A percentile compares a stretch with the other conserved stretches of the same genome.
Evolutionary conservation across 495 filamentous ascomycete genomes (phyloP).

Genomic region (Usnea hakonensis): DNA sequence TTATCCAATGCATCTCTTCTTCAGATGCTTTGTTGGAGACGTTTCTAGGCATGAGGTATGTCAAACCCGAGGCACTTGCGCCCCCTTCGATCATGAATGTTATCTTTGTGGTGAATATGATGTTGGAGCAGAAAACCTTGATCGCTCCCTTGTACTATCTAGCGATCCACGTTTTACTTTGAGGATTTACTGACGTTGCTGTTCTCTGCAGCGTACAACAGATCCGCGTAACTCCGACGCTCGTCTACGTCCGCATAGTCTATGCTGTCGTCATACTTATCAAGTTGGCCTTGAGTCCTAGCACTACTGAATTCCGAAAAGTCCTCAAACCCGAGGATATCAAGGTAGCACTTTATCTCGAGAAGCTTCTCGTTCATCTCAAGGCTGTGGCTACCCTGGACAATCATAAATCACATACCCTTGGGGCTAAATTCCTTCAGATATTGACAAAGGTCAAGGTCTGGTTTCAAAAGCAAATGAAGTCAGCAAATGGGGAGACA

Average conservation of each 20-base stretch:
- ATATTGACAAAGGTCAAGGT: conserved; percentile 65
- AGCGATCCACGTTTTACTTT: background rate
- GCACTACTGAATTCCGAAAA: conserved; percentile 28
- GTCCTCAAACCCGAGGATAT: conserved; percentile 27
- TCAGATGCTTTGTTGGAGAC: conserved; percentile 31
- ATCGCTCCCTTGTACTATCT: background rate
- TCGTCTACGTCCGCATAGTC: conserved; percentile 29
- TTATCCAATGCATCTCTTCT: conserved; percentile 29
- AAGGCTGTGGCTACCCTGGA: conserved; percentile 13
- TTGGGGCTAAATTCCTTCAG: conserved; percentile 64
- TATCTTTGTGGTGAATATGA: background rate
- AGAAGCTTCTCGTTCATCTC: conserved; percentile 22
- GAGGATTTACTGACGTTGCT: background rate
- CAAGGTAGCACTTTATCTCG: conserved; percentile 28
- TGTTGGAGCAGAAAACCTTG: background rate
- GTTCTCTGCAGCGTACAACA: conserved; percentile 2
- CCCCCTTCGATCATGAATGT: background rate
- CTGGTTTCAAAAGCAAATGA: conserved; percentile 52
- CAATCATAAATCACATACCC: conserved; percentile 3
- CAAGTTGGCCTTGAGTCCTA: conserved; percentile 32
- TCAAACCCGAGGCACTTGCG: background rate
- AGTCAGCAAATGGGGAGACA: background rate
- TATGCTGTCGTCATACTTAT: conserved; percentile 32
- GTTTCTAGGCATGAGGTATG: conserved; percentile 23
- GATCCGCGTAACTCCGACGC: conserved; percentile 27